Evolutionary conservation across 176 grass and related monocot species (phyloP).

Genomic region (Ampelocalamus luodianensis): DNA sequence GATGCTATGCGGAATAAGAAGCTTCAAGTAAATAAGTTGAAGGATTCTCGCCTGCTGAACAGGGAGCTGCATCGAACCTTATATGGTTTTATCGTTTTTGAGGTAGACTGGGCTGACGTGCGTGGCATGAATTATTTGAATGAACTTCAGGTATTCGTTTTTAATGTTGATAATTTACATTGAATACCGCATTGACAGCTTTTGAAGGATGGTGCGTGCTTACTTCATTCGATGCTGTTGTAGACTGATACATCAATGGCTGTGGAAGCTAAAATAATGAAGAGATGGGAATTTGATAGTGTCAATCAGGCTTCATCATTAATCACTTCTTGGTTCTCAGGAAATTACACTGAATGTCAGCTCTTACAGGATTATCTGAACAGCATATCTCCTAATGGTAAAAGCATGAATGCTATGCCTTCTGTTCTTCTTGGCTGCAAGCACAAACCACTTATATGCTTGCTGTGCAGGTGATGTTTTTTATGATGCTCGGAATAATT

Average conservation of each 20-base stretch:
- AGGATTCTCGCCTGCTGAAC: constrained; percentile 72
- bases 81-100: constrained; percentile 95
- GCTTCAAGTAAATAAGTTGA: constrained; percentile 87
- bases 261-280: constrained; percentile 85
- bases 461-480: constrained; percentile 71
- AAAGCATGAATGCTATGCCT: constrained; percentile 6
- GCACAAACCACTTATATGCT: constrained; percentile 42
- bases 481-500: constrained; percentile 74
- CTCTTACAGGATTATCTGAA: constrained; percentile 73
- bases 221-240: constrained; percentile 30
- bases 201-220: constrained; percentile 25
- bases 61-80: constrained; percentile 84
- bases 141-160: constrained; percentile 83
- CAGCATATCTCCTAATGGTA: constrained; percentile 70
- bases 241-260: constrained; percentile 93
- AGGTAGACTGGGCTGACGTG: constrained; percentile 83
- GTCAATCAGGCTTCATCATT: constrained; percentile 76
- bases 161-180: constrained; percentile 17
- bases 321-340: constrained; percentile 74
- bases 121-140: constrained; percentile 95
- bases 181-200: background rate
- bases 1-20: constrained; percentile 78
- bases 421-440: constrained; percentile 36
- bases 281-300: constrained; percentile 97
- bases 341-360: constrained; percentile 53